Conservation (phyloP, 306 rosid genomes). For the Prunus mume region DNA sequence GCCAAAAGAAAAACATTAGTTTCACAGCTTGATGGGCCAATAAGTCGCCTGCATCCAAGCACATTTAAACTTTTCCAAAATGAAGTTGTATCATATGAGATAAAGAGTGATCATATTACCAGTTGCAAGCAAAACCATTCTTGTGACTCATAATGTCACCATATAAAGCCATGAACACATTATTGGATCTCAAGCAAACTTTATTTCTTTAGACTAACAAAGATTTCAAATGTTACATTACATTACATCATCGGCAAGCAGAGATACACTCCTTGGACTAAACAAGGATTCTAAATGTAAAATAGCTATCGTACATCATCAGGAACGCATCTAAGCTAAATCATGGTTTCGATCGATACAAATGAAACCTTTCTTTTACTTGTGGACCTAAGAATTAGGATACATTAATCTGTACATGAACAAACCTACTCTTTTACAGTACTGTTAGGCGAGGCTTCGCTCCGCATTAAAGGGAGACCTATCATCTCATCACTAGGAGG, state of each 20-base stretch:
- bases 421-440: slow-evolving; percentile 39
- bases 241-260: slow-evolving; percentile 16
- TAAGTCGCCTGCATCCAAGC: too few relatives aligned
- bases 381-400: slow-evolving; percentile 31
- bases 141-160: too few relatives aligned
- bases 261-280: background rate
- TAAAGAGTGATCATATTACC: too few relatives aligned
- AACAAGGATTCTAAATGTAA: slow-evolving; percentile 12
- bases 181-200: slow-evolving; percentile 6
- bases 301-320: background rate
- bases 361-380: slow-evolving; percentile 33
- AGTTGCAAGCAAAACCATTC: too few relatives aligned
- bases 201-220: slow-evolving; percentile 3
- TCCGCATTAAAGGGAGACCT: slow-evolving; percentile 21
- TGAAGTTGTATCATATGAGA: background rate
- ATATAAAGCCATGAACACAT: background rate
- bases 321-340: slow-evolving; percentile 11
- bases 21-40: too few relatives aligned
- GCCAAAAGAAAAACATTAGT: too few relatives aligned
- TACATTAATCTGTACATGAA: slow-evolving; percentile 51
- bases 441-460: slow-evolving; percentile 34
- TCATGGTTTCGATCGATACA: slow-evolving; percentile 26
- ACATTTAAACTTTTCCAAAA: too few relatives aligned
- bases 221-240: background rate
- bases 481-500: slow-evolving; percentile 29